Conservation (phyloP, 805 yeast genomes). For the Candida silvicultrix region DNA sequence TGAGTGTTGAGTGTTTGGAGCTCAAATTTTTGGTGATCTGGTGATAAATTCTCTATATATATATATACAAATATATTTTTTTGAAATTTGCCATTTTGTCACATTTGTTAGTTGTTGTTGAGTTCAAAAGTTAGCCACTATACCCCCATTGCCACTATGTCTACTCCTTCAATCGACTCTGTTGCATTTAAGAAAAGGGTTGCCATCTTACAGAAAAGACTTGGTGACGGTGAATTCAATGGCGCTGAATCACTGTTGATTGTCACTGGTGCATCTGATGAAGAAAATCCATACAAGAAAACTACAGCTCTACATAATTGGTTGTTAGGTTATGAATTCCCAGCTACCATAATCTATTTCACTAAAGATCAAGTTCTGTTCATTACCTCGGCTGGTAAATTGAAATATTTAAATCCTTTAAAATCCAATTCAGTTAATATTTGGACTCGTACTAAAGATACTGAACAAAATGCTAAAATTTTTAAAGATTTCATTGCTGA, state of each 20-base stretch:
- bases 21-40: too few species aligned
- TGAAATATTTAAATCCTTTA: slow-evolving; percentile 66
- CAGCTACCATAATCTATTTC: slow-evolving; percentile 76
- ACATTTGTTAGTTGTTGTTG: too few species aligned
- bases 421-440: slow-evolving; percentile 42
- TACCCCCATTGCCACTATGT: slow-evolving; percentile 29
- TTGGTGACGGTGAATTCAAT: slow-evolving; percentile 24
- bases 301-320: slow-evolving; percentile 84
- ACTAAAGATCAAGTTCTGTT: slow-evolving; percentile 53
- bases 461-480: slow-evolving; percentile 61
- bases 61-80: too few species aligned
- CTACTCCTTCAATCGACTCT: slow-evolving; percentile 53
- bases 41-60: too few species aligned
- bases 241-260: slow-evolving; percentile 49
- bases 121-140: background rate
- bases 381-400: slow-evolving; percentile 79
- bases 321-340: slow-evolving; percentile 92
- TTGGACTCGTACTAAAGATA: slow-evolving; percentile 77
- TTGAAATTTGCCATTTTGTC: too few species aligned
- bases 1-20: too few species aligned
- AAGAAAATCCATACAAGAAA: slow-evolving; percentile 84
- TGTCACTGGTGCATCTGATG: slow-evolving; percentile 80
- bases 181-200: slow-evolving; percentile 47
- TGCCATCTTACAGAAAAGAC: slow-evolving; percentile 32
- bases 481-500: slow-evolving; percentile 49